Conservation (phyloP, 23 red algal species). For the Agarophyton chilense region DNA sequence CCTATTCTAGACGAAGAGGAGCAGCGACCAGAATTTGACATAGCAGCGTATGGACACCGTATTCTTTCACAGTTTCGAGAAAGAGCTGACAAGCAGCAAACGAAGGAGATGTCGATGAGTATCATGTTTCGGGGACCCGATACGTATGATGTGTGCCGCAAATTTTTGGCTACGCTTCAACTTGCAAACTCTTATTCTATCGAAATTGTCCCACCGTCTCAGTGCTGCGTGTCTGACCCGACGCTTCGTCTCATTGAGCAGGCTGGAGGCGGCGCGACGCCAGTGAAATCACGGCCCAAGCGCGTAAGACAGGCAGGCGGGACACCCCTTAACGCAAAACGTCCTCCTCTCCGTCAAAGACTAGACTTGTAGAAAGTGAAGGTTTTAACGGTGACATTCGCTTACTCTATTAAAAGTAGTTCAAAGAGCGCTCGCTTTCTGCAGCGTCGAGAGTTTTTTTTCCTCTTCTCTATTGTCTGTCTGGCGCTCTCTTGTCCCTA, state of each 20-base stretch:
- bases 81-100: background rate
- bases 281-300: conserved; percentile 31
- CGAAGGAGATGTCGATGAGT: conserved; percentile 1
- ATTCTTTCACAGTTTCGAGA: conserved; percentile 26
- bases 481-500: too few species aligned
- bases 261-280: background rate
- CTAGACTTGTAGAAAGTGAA: background rate
- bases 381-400: background rate
- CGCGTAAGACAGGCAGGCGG: conserved; percentile 6
- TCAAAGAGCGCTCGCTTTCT: background rate
- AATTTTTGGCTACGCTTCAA: conserved; percentile 75
- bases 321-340: conserved; percentile 9
- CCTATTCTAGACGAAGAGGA: conserved; percentile 67
- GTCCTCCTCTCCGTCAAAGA: conserved; percentile 28
- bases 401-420: conserved; percentile 1
- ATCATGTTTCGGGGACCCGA: background rate
- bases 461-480: background rate
- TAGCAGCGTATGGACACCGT: conserved; percentile 21
- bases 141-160: conserved; percentile 64
- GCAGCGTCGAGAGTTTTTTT: conserved; percentile 8
- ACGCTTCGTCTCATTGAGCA: background rate
- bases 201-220: conserved; percentile 31
- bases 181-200: conserved; percentile 51
- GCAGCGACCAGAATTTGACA: conserved; percentile 58
- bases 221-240: conserved; percentile 39